Conservation (phyloP, 78 protist species). For the Chrysochromulina tobinii region DNA sequence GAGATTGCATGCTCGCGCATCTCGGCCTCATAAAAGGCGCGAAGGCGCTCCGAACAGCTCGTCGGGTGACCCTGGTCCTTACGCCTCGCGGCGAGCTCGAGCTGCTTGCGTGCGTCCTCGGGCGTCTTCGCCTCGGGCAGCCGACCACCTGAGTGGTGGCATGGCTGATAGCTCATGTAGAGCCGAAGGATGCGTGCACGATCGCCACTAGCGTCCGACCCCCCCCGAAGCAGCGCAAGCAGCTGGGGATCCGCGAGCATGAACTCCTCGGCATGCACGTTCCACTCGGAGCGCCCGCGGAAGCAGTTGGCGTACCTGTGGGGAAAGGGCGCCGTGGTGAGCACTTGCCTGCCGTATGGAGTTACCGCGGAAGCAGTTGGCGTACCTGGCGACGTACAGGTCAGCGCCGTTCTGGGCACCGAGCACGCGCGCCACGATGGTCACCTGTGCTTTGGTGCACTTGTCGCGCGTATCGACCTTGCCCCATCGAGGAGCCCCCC, state of each 20-base stretch:
- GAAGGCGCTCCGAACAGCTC: neutral
- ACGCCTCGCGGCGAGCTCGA: neutral
- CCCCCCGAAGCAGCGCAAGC: too few species aligned
- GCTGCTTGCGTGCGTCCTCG: neutral
- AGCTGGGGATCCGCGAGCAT: neutral
- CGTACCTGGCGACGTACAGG: neutral
- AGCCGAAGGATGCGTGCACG: neutral
- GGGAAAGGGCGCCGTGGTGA: too few species aligned
- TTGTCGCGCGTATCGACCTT: neutral
- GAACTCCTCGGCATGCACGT: slow-evolving; percentile 13
- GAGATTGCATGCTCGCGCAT: neutral
- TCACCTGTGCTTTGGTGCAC: neutral
- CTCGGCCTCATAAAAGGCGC: neutral
- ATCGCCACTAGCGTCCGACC: neutral
- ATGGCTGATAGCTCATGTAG: neutral
- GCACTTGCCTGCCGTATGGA: too few species aligned
- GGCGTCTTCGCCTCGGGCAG: neutral
- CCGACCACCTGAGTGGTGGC: slow-evolving; percentile 13
- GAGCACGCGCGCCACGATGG: neutral
- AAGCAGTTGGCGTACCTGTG: too few species aligned
- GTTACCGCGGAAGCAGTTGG: neutral
- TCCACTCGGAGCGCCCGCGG: neutral
- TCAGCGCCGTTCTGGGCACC: neutral
- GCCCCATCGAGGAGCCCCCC: neutral
- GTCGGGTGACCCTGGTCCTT: neutral